These are phyloP conservation scores for Alternaria brassicae DNA, from an alignment of 2,329 filamentous ascomycete species.

Conservation along the genomic window DNA sequence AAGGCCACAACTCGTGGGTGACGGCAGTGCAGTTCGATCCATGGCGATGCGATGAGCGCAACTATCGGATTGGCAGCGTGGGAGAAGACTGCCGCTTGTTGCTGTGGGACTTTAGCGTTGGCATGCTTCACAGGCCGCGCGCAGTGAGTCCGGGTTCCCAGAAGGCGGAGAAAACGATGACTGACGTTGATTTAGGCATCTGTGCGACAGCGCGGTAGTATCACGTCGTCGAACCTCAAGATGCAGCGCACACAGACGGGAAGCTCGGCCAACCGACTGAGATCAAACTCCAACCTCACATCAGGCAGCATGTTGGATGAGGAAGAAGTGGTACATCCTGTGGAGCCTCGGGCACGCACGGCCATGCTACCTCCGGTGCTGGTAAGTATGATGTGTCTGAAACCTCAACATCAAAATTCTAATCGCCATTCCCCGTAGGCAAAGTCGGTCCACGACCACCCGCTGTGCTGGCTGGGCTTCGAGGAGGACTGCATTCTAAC, in stretches of 20 bases:
- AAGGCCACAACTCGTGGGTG: slow-evolving; percentile 96
- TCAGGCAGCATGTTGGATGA: slow-evolving; percentile 61
- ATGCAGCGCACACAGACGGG: slow-evolving; percentile 63
- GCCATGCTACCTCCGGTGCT: slow-evolving; percentile 90
- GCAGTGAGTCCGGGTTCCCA: slow-evolving; percentile 59
- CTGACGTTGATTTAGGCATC: slow-evolving; percentile 53
- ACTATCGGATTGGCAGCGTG: slow-evolving; percentile 94
- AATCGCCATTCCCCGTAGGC: slow-evolving; percentile 59
- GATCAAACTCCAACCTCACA: slow-evolving; percentile 75
- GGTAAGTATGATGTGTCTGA: slow-evolving; percentile 59
- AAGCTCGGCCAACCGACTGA: slow-evolving; percentile 67
- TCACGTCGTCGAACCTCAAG: slow-evolving; percentile 57
- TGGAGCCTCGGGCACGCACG: slow-evolving; percentile 83
- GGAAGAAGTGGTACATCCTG: slow-evolving; percentile 74
- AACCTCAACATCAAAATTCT: slow-evolving; percentile 7
- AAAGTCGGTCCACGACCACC: slow-evolving; percentile 84
- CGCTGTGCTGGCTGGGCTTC: slow-evolving; percentile 89
- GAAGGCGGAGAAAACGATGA: neutral
- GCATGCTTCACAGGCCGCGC: slow-evolving; percentile 93
- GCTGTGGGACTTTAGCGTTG: slow-evolving; percentile 96
- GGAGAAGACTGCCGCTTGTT: slow-evolving; percentile 91
- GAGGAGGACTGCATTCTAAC: slow-evolving; percentile 93
- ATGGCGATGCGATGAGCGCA: slow-evolving; percentile 94
- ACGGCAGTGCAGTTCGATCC: slow-evolving; percentile 93
- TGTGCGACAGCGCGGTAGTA: slow-evolving; percentile 63